These are phyloP conservation scores for Trichoderma harzianum DNA, from an alignment of 2,329 filamentous ascomycete genomes.

Conservation along the genomic window DNA sequence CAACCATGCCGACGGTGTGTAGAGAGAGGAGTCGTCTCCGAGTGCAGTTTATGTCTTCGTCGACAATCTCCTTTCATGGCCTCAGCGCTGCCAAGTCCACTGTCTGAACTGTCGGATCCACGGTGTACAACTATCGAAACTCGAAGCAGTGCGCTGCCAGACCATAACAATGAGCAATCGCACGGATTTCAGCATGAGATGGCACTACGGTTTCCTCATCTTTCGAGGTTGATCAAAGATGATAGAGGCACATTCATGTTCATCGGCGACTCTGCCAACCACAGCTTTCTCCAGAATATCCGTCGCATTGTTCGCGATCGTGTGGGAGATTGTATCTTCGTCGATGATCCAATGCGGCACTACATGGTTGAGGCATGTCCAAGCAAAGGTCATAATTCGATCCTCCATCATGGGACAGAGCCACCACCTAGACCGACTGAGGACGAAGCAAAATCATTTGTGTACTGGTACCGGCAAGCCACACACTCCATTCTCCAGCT, in stretches of 20 bases:
- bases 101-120: neutral
- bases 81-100: neutral
- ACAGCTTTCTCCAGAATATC: neutral
- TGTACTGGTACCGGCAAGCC: neutral
- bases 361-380: constrained; percentile 1
- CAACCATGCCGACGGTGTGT: neutral
- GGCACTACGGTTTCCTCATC: neutral
- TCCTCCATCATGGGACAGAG: neutral
- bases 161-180: neutral
- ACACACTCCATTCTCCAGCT: neutral
- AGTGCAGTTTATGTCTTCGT: neutral
- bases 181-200: neutral
- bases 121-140: neutral
- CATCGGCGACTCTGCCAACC: neutral
- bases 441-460: neutral
- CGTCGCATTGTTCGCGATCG: neutral
- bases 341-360: neutral
- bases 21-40: neutral
- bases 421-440: neutral
- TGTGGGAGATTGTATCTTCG: neutral
- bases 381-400: neutral
- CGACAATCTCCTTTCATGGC: neutral
- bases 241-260: constrained; percentile 6
- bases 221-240: neutral
- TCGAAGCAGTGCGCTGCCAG: neutral